phyloP scores from a whole-genome alignment of 768 basidiomycete species.

The Saitozyma sp. region DNA sequence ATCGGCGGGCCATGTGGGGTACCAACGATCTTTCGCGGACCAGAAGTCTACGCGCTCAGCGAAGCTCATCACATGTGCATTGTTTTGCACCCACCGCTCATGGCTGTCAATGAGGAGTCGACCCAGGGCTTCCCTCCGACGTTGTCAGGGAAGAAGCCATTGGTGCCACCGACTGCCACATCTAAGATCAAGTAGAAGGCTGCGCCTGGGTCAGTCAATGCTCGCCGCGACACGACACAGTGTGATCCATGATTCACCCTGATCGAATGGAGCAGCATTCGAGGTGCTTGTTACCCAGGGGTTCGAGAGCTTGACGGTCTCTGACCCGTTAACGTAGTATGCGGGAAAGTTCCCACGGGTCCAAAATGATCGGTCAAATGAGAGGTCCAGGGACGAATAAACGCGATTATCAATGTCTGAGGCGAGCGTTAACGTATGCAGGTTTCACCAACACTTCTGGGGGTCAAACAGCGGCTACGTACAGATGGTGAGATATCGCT shows the following conservation, averaged over 20 bases:
- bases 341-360: conserved; percentile 67
- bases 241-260: conserved; percentile 56
- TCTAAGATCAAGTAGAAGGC: conserved; percentile 76
- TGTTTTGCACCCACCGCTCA: conserved; percentile 26
- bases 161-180: conserved; percentile 76
- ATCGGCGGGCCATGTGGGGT: conserved; percentile 27
- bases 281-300: conserved; percentile 61
- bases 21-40: conserved; percentile 25
- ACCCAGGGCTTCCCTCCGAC: conserved; percentile 58
- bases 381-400: conserved; percentile 64
- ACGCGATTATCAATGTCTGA: conserved; percentile 68
- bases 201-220: background rate
- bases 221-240: background rate
- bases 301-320: conserved; percentile 49
- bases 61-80: background rate
- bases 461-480: too few species aligned
- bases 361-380: conserved; percentile 70
- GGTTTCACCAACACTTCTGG: too few species aligned
- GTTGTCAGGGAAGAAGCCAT: conserved; percentile 82
- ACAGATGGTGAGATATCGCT: conserved; percentile 63
- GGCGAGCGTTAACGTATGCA: too few species aligned
- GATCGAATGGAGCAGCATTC: conserved; percentile 62
- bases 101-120: conserved; percentile 27
- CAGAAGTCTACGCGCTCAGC: conserved; percentile 21
- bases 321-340: conserved; percentile 52